phyloP scores from a whole-genome alignment of 2,329 filamentous ascomycete genomes.

The Clathrospora elynae region DNA sequence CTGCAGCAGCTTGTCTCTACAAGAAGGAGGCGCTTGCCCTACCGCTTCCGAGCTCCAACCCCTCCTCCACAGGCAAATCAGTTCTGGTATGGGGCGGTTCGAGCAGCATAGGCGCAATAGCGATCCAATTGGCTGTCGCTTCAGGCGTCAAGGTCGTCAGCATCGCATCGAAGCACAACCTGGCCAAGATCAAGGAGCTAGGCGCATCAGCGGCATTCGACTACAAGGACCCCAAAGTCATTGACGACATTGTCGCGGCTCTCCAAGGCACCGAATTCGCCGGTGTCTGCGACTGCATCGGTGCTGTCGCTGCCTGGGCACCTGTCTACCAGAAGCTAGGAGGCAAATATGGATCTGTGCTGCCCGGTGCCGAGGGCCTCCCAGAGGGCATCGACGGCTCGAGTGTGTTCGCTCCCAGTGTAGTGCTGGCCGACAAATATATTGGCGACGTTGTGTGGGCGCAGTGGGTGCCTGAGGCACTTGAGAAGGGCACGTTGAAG shows the following conservation, averaged over 20 bases:
- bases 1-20: slow-evolving; percentile 53
- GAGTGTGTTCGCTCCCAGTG: slow-evolving; percentile 28
- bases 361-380: slow-evolving; percentile 25
- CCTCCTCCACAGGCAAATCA: slow-evolving; percentile 43
- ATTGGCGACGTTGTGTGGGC: slow-evolving; percentile 43
- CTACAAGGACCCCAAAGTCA: slow-evolving; percentile 38
- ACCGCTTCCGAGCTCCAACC: slow-evolving; percentile 43
- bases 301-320: slow-evolving; percentile 30
- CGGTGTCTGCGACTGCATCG: slow-evolving; percentile 51
- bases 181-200: slow-evolving; percentile 34
- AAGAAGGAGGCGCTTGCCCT: slow-evolving; percentile 48
- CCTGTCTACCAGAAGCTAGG: slow-evolving; percentile 39
- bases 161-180: slow-evolving; percentile 45
- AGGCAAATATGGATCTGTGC: slow-evolving; percentile 35
- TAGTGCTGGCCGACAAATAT: slow-evolving; percentile 29
- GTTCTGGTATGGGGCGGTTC: slow-evolving; percentile 61
- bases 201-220: slow-evolving; percentile 41
- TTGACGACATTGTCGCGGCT: slow-evolving; percentile 49
- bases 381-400: slow-evolving; percentile 36
- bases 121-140: slow-evolving; percentile 52
- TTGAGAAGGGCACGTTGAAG: slow-evolving; percentile 40
- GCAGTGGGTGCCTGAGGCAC: slow-evolving; percentile 40
- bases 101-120: slow-evolving; percentile 49
- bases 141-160: slow-evolving; percentile 51
- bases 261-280: slow-evolving; percentile 50